Evolutionary conservation across 2,329 filamentous ascomycete species (phyloP).

Genomic region (Lasiodiplodia sp.): DNA sequence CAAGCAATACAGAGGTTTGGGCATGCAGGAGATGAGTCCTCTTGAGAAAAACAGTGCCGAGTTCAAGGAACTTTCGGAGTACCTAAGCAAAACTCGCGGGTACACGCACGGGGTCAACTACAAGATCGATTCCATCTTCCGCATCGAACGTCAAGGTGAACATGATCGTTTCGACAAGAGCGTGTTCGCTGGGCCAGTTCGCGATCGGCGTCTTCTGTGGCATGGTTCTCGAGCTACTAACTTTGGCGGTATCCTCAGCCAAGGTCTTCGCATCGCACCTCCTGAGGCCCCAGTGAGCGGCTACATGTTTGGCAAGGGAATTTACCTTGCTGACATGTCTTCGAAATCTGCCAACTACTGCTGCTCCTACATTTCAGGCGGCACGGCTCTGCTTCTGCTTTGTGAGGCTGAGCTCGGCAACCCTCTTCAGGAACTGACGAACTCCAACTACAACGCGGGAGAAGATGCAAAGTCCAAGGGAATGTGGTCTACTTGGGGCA

Average conservation of each 20-base stretch:
- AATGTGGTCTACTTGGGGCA: slow-evolving; percentile 73
- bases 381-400: slow-evolving; percentile 76
- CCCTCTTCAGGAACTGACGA: slow-evolving; percentile 71
- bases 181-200: slow-evolving; percentile 59
- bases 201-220: slow-evolving; percentile 81
- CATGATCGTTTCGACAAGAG: slow-evolving; percentile 70
- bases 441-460: slow-evolving; percentile 68
- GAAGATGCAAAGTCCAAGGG: slow-evolving; percentile 67
- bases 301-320: slow-evolving; percentile 91
- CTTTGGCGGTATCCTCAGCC: slow-evolving; percentile 84
- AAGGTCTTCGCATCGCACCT: slow-evolving; percentile 89
- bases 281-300: slow-evolving; percentile 80
- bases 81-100: slow-evolving; percentile 72
- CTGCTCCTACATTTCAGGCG: slow-evolving; percentile 65
- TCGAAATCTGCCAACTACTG: slow-evolving; percentile 86
- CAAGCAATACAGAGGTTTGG: slow-evolving; percentile 73
- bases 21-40: slow-evolving; percentile 78
- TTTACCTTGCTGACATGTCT: slow-evolving; percentile 83
- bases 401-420: slow-evolving; percentile 84
- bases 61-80: slow-evolving; percentile 69
- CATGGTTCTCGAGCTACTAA: slow-evolving; percentile 86
- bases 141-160: slow-evolving; percentile 79
- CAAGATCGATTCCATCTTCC: slow-evolving; percentile 77
- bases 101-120: slow-evolving; percentile 69
- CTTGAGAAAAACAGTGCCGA: slow-evolving; percentile 67